phyloP scores from a whole-genome alignment of 2,329 filamentous ascomycete genomes.

The Proliferodiscus dingleyae region DNA sequence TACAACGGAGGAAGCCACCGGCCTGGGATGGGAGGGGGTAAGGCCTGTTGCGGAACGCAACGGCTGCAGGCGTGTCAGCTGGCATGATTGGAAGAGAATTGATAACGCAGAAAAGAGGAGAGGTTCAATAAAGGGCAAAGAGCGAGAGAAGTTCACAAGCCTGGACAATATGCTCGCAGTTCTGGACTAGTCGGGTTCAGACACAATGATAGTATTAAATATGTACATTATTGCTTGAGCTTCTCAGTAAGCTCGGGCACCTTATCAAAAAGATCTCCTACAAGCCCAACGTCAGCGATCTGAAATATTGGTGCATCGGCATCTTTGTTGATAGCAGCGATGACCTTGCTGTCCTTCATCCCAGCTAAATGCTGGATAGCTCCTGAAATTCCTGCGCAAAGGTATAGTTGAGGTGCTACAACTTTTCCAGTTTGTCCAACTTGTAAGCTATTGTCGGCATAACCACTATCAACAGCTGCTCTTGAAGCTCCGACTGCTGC shows the following conservation, averaged over 20 bases:
- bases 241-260: slow-evolving; percentile 96
- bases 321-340: slow-evolving; percentile 98
- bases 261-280: slow-evolving; percentile 92
- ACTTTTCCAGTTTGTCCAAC: slow-evolving; percentile 99
- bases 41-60: slow-evolving; percentile 51
- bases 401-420: slow-evolving; percentile 90
- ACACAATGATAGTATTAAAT: slow-evolving; percentile 12
- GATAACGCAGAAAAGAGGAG: slow-evolving; percentile 69
- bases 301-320: slow-evolving; percentile 97
- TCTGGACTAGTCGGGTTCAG: slow-evolving; percentile 33
- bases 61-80: slow-evolving; percentile 62
- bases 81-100: slow-evolving; percentile 83
- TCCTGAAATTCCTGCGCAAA: slow-evolving; percentile 92
- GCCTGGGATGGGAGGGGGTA: slow-evolving; percentile 73
- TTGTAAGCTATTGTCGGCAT: slow-evolving; percentile 96
- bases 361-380: slow-evolving; percentile 97
- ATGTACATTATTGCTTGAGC: slow-evolving; percentile 47
- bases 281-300: slow-evolving; percentile 90
- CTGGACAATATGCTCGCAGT: slow-evolving; percentile 54
- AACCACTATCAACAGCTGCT: slow-evolving; percentile 93
- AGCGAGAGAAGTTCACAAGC: slow-evolving; percentile 65
- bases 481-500: slow-evolving; percentile 95
- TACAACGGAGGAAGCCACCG: slow-evolving; percentile 31
- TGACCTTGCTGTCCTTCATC: slow-evolving; percentile 99
- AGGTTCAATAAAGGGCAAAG: slow-evolving; percentile 66